Evolutionary conservation across 306 rosid species (phyloP), one percentile per base, ranked within the genome.

Genomic region (Quercus engelmannii): DNA sequence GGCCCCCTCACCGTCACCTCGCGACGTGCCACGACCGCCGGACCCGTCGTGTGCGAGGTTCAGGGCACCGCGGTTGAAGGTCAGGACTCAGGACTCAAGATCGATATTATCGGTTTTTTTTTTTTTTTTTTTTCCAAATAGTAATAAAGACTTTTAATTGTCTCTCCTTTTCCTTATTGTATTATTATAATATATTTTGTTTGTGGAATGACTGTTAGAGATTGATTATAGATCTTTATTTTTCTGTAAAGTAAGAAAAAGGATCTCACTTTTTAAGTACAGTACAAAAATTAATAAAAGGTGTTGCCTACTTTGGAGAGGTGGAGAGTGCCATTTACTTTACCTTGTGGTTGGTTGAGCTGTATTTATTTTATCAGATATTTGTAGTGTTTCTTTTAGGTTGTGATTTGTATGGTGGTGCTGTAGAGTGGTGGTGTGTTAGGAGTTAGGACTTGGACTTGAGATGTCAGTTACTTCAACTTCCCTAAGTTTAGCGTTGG

Each of bases 41-140:
- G 82, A 33, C 63, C 59, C 23, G 58, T 90, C 75, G 87, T 79
- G 55, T 95, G 98, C 61, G 94, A 91, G 88, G 97, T 92, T 55
- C 92, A 85, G 78, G 85, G 91, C 6, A 90, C 97, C 33, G 88
- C 99, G 3, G 88, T 90, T 33, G 74, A 79, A 68, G 98, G 99
- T 94, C 76, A 69, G 46, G 46, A 41, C 46, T 41, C 46, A 41
- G 46, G 11, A 35, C 43, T 35, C 9, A 35, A 86, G 69, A 49
- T 79, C 55, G 55, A 31, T 20, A 10, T 46, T 46, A 12, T 46
- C 14, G n/a, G 15, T 10, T 3, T 6, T 35, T 6, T 38, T 6
- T 38, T 35, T 35, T 31, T 30, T 31, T 33, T 5, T 33, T 33
- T 33, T 33, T 33, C 1, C 7, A 33, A 38, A 41, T 41, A 41